A percentile compares a stretch with the other conserved stretches of the same genome.
phyloP scores from a whole-genome alignment of 768 basidiomycete species.

The Mycena floridula region DNA sequence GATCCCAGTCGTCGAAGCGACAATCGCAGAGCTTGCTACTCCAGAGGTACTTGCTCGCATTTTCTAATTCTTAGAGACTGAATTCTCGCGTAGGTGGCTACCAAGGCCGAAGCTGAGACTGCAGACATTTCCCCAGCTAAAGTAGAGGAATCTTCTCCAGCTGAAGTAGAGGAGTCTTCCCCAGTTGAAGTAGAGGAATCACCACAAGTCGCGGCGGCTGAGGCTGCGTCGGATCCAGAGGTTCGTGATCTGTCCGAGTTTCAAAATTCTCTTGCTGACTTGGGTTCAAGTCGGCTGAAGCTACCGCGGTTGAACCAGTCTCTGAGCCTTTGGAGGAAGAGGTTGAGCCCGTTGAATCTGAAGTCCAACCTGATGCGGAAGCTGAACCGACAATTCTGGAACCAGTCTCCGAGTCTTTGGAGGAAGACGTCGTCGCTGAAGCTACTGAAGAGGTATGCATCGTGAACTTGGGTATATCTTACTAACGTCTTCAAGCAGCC shows the following conservation, averaged over 20 bases:
- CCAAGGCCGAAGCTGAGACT: too few species aligned
- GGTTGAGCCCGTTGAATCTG: constrained; percentile 1
- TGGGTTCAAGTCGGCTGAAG: background rate
- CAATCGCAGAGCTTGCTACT: too few species aligned
- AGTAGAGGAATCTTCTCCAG: background rate
- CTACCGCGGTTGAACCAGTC: background rate
- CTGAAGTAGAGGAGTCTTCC: too few species aligned
- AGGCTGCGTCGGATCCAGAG: background rate
- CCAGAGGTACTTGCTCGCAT: too few species aligned
- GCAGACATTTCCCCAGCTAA: too few species aligned
- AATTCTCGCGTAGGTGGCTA: constrained; percentile 99
- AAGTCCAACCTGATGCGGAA: constrained; percentile 1
- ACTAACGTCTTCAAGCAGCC: background rate
- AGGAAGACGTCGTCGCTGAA: constrained; percentile 1
- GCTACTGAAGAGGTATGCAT: background rate
- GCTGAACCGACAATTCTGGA: background rate
- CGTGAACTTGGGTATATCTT: background rate
- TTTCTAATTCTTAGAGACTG: constrained; percentile 77
- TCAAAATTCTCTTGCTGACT: too few species aligned
- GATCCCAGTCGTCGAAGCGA: too few species aligned
- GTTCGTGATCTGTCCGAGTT: background rate
- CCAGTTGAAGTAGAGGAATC: too few species aligned
- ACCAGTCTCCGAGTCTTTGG: background rate
- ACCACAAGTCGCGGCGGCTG: too few species aligned
- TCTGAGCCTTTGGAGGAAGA: background rate